Evolutionary conservation across 768 basidiomycete species (phyloP), one percentile per base, ranked within the genome.

Genomic region (Pleurotus citrinopileatus): DNA sequence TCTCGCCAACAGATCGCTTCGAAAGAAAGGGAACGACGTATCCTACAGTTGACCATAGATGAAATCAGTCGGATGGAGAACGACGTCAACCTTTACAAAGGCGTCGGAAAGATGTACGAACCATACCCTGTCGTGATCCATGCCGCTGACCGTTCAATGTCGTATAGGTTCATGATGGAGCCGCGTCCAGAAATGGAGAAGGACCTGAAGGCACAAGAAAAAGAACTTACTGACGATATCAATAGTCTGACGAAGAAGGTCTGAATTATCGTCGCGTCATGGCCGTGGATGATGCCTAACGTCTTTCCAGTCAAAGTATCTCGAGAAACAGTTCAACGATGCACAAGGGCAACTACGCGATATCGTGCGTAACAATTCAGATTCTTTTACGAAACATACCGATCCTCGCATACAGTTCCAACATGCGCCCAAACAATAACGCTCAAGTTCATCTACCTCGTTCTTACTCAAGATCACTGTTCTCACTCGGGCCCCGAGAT

Each of bases 321-420:
- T 97, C 2, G 94, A 97, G 69, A 96, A 96, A 63, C 93, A 96
- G 64, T 91, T 89, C 65, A 89, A 87, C 53, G 93, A 95, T 60
- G 92, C 94, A 1, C 91, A 95, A 70, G 73, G 74, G 19, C 94
- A 94, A 64, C 73, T 96, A 48, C 83, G 87, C 40, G 91, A 94
- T 65, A 93, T 94, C 26, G 91, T 92, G 61, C 54, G 86, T 72
- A 8, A 44, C 27, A 40, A 36, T 32, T 22, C 17, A 12, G 7
- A 25, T n/a, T 20, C 20, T 28, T 52, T 2, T 1, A 28, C 19
- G n/a, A 29, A 15, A 32, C 4, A 20, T 12, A 25, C 2, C 7
- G n/a, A 10, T 42, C 32, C 40, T n/a, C 4, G 10, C 22, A 15
- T 36, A 13, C 53, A 77, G 75, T 75, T 77, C 53, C 67, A 77